Evolutionary conservation across 345 rosid genomes (phyloP).

Genomic region (Populus simonii): DNA sequence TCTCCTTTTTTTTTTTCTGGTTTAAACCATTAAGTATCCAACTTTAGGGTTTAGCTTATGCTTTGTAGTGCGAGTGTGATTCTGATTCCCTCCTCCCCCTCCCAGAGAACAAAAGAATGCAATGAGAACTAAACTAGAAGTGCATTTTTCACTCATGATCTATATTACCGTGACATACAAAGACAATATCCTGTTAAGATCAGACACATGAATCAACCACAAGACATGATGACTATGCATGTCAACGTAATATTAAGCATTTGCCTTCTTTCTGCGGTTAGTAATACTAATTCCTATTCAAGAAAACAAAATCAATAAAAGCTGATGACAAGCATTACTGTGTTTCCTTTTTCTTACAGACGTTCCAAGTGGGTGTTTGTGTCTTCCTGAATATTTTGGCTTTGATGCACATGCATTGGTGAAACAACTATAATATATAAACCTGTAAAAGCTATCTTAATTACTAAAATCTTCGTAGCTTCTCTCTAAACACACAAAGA

Average conservation of each 20-base stretch:
- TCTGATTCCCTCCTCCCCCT: slow-evolving; percentile 1
- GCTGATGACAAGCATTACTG: not conserved
- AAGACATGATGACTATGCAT: not conserved
- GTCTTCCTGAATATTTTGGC: slow-evolving; percentile 8
- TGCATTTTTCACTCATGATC: not conserved
- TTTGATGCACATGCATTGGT: slow-evolving; percentile 23
- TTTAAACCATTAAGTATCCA: slow-evolving; percentile 22
- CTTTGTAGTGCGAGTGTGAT: slow-evolving; percentile 37
- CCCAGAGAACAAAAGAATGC: not conserved
- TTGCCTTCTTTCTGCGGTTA: not conserved
- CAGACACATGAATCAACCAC: not conserved
- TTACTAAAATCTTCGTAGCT: slow-evolving; percentile 16
- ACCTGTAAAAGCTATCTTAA: not conserved
- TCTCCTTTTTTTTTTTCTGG: not conserved
- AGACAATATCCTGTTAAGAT: not conserved
- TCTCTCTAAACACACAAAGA: slow-evolving; percentile 16
- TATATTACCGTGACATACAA: not conserved
- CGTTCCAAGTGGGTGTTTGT: not conserved
- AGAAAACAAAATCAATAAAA: not conserved
- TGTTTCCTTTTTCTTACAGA: not conserved
- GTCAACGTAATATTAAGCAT: not conserved
- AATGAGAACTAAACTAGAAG: not conserved
- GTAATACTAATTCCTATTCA: not conserved
- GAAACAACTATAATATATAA: slow-evolving; percentile 5
- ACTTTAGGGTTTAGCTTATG: slow-evolving; percentile 24